Base-by-base conservation (phyloP, 163 green algal genomes). In the Coccomyxa subellipsoidea region DNA sequence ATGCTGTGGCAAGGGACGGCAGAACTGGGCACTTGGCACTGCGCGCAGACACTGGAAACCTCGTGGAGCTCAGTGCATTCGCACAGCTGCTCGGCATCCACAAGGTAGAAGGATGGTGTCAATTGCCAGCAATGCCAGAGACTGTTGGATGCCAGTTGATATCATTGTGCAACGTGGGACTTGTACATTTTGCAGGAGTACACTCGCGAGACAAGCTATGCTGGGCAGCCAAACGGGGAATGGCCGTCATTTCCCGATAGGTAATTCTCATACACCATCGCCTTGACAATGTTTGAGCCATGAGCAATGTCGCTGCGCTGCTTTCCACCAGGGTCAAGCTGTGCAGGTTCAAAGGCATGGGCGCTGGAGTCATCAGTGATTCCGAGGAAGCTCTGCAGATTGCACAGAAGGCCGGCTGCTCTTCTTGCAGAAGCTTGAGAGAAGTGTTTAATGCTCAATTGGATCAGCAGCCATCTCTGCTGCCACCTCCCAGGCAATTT, bases 11-110 rank as follows among this genome's bases (percentile, higher is more conserved):
- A 36, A n/a, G 54, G 4, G 80, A 79, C 23, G 85, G 85, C 66
- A 80, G 83, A 75, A 69, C 36, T 15, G 85, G 85, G 21, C 47
- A 86, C 38, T 72, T 89, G 47, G 83, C 85, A n/a, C 38, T 80
- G n/a, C 69, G 78, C 23, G 5, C 21, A 18, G 70, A 38, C 29
- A 32, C 21, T 38, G 35, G 31, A 0, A 35, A 25, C 27, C 29
- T 1, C 8, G 36, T 15, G 38, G 34, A 47, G n/a, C 36, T 78
- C n/a, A 78, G 36, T 53, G 72, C 36, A 4, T 31, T 31, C 18
- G 32, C 72, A 40, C 47, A 59, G 47, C 47, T 59, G 47, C 47
- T 59, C 23, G 47, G 23, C 47, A 59, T 59, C 23, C 47, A 59
- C 47, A 32, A 73, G 66, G n/a, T 34, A 12, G 12, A 66, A 66